phyloP scores from a whole-genome alignment of 2,329 filamentous ascomycete species.

The Sporothrix mexicana region DNA sequence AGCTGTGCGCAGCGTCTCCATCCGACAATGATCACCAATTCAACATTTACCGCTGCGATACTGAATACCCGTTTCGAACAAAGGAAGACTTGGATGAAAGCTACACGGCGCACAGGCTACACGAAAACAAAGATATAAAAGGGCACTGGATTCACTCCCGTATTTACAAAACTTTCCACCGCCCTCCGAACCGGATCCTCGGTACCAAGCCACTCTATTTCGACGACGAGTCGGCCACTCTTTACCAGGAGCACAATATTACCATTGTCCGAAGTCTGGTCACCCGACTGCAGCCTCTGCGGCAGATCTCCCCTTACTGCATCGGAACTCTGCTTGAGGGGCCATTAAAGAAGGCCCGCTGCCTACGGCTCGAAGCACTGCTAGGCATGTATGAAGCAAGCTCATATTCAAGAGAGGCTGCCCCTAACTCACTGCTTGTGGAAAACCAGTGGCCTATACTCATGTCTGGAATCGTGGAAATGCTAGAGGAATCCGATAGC shows the following conservation, averaged over 20 bases:
- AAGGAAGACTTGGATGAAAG: not conserved
- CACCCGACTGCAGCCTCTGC: not conserved
- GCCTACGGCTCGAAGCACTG: not conserved
- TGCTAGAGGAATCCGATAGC: too few relatives aligned
- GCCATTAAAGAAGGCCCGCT: not conserved
- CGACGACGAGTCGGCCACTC: not conserved
- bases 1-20: slow-evolving; percentile 9
- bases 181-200: not conserved
- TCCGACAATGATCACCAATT: not conserved
- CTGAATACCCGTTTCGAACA: slow-evolving; percentile 3
- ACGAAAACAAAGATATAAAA: not conserved
- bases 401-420: too few relatives aligned
- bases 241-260: not conserved
- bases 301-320: not conserved
- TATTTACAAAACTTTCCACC: not conserved
- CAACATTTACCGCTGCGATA: not conserved
- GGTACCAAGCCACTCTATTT: not conserved
- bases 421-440: too few relatives aligned
- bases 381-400: too few relatives aligned
- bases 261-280: not conserved
- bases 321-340: not conserved
- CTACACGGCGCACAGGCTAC: not conserved
- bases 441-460: too few relatives aligned
- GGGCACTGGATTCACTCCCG: not conserved
- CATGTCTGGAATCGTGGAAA: too few relatives aligned